Conservation (phyloP, 1,284 basidiomycete genomes). For the Apiotrichum mycotoxinovorans region DNA sequence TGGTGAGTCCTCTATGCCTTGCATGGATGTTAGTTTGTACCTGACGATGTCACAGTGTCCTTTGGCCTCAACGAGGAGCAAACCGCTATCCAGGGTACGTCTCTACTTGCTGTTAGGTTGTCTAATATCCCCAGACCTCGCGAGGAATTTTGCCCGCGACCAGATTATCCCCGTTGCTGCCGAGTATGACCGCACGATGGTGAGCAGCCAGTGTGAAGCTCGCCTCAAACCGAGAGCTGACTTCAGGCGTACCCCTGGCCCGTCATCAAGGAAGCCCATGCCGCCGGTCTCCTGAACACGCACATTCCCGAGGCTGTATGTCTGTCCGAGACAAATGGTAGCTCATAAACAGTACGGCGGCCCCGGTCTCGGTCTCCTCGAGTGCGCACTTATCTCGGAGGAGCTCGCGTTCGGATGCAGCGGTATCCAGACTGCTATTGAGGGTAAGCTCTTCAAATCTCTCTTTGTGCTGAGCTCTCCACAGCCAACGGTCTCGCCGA, state of each 20-base stretch:
- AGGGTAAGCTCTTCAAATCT: slow-evolving; percentile 28
- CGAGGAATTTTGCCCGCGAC: slow-evolving; percentile 53
- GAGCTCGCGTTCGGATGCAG: slow-evolving; percentile 56
- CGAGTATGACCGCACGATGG: slow-evolving; percentile 52
- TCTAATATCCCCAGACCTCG: slow-evolving; percentile 47
- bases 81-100: slow-evolving; percentile 40
- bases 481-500: slow-evolving; percentile 55
- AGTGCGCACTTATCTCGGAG: slow-evolving; percentile 54
- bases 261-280: slow-evolving; percentile 56
- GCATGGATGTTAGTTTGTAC: too few relatives aligned
- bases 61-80: slow-evolving; percentile 42
- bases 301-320: slow-evolving; percentile 52
- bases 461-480: background rate
- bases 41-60: slow-evolving; percentile 22
- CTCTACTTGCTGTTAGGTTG: background rate
- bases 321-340: background rate
- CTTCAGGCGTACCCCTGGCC: slow-evolving; percentile 54
- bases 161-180: slow-evolving; percentile 55
- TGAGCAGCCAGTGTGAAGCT: slow-evolving; percentile 23
- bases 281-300: slow-evolving; percentile 52
- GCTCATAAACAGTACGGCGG: slow-evolving; percentile 52
- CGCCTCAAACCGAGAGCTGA: background rate
- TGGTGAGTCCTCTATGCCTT: background rate
- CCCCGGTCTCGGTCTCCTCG: slow-evolving; percentile 53
- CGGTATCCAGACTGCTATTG: slow-evolving; percentile 55